Base-by-base conservation (phyloP, 2,329 filamentous ascomycete species). In the Aspergillus caelatus region DNA sequence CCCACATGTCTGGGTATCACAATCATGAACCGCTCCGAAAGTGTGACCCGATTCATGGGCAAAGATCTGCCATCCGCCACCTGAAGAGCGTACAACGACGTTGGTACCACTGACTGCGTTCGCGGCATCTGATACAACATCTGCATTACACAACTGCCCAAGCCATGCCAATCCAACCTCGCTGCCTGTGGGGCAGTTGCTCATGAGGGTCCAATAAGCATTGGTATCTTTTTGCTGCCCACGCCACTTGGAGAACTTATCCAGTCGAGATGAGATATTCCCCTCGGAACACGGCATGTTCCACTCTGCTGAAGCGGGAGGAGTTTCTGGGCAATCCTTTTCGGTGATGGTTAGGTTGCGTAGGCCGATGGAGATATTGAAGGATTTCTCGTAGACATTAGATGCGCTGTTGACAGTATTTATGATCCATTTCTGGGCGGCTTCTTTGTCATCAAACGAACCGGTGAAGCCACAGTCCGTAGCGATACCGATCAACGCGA, bases 1-100 rank as follows among this genome's bases (percentile, higher is more conserved):
- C 8, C 73, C 71, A 75, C 94, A 98, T 2, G 90, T 85, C n/a
- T 78, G 66, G 0, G 82, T 75, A 3, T 88, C 91, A 78, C 95
- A 99, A 78, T 99, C 95, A 78, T 99, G 95, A 11, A 97, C 93
- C 6, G 94, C 95, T 53, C 94, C 94, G 77, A 97, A 98, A 0
- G 93, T 98, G 77, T 98, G 94, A 1, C 94, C 94, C 3, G 90
- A 89, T 78, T 98, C 94, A 75, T 98, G 94, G 34, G 94, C 94
- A 78, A 98, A 92, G 63, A 98, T 91, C 76, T 97, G 93, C 94
- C 94, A 98, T 75, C 97, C 94, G 3, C 88, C 93, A 1, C 88
- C 90, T 26, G 86, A 84, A 0, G 93, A 96, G 67, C 88, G 88
- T 30, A 95, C 89, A 26, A 99, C 93, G 1, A 99, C 92, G 74